Evolutionary conservation across 176 grass and related monocot species (phyloP).

Genomic region (Oropetium thomaeum): DNA sequence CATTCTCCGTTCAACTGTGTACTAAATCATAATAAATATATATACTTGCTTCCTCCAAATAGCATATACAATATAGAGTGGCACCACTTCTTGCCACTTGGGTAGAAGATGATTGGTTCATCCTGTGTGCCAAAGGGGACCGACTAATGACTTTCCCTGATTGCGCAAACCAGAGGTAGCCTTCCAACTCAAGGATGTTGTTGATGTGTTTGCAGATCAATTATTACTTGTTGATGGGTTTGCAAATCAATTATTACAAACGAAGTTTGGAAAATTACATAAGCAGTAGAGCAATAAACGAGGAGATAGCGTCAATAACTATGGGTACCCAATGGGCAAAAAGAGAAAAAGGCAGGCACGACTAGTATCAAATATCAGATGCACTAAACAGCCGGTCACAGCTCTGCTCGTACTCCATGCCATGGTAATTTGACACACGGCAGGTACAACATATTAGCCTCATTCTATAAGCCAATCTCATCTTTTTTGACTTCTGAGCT

Average conservation of each 20-base stretch:
- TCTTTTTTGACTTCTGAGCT: no score
- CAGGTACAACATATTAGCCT: not conserved
- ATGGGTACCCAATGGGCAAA: not conserved
- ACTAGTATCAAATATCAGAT: not conserved
- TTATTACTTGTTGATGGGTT: no score
- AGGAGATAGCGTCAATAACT: not conserved
- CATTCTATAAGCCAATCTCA: not conserved
- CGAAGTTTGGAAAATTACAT: not conserved
- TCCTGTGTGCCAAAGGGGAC: no score
- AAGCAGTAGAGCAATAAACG: not conserved
- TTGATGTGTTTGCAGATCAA: no score
- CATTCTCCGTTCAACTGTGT: not conserved
- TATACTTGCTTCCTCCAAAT: not conserved
- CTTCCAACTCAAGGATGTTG: no score
- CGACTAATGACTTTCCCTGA: no score
- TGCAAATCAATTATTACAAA: no score
- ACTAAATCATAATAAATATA: not conserved
- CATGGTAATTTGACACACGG: not conserved
- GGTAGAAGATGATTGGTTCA: not conserved
- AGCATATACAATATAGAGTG: not conserved
- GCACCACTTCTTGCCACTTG: not conserved
- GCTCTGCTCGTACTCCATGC: not conserved
- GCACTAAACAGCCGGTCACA: not conserved
- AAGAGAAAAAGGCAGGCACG: not conserved
- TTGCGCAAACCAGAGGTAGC: no score